These are phyloP conservation scores for Lasiodiplodia sp. DNA, from an alignment of 2,329 filamentous ascomycete species.

Conservation along the genomic window DNA sequence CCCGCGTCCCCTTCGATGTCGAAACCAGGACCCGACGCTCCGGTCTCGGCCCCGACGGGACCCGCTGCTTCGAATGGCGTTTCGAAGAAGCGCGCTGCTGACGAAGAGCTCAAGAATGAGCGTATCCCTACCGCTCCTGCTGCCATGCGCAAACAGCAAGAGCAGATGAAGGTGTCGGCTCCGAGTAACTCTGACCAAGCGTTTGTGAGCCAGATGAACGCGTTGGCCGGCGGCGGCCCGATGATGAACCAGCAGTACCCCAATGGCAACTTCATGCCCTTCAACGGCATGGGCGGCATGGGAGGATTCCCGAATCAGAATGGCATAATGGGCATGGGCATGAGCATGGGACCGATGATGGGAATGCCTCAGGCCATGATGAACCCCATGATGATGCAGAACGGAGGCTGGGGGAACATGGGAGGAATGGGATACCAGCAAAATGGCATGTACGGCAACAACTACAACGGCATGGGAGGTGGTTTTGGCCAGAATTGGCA, in stretches of 20 bases:
- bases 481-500: constrained; percentile 45
- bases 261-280: constrained; percentile 33
- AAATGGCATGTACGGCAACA: constrained; percentile 47
- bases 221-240: constrained; percentile 38
- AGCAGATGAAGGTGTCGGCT: constrained; percentile 38
- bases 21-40: constrained; percentile 9
- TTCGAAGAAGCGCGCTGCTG: constrained; percentile 82
- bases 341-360: constrained; percentile 54
- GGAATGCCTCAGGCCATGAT: constrained; percentile 53
- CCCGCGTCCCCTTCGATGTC: constrained; percentile 14
- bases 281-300: constrained; percentile 49
- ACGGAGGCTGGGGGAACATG: constrained; percentile 42
- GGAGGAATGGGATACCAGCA: constrained; percentile 37
- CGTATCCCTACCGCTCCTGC: constrained; percentile 54
- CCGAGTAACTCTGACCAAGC: constrained; percentile 46
- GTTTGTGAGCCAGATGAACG: constrained; percentile 56
- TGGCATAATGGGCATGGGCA: constrained; percentile 51
- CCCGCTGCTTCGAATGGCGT: constrained; percentile 28
- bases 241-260: constrained; percentile 28
- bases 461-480: constrained; percentile 50
- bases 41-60: constrained; percentile 31
- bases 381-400: constrained; percentile 47
- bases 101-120: constrained; percentile 65
- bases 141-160: constrained; percentile 50
- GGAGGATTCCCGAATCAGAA: constrained; percentile 55